Evolutionary conservation across 163 green algal genomes (phyloP), one percentile per base, ranked within the genome.

Genomic region (Picocystis sp.): DNA sequence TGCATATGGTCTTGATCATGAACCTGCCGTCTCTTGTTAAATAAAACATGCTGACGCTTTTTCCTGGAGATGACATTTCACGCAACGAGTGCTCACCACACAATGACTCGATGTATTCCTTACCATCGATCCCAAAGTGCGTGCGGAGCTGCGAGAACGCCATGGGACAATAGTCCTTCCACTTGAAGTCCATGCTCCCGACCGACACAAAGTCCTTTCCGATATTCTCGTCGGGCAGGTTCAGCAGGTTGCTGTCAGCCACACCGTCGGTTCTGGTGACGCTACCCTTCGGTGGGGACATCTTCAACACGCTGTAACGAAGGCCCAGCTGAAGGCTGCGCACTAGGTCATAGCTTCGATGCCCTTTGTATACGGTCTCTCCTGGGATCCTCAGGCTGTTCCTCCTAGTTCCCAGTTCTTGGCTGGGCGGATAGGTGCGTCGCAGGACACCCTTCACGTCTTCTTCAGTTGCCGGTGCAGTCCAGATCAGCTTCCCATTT

Each of bases 291-390:
- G 29, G 29, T 38, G 29, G 29, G 5, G 29, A 38, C 29, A 38
- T 38, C 29, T 38, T 38, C 29, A 38, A 38, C 29, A 38, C 29
- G 29, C 29, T 38, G 47, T 54, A 54, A 11, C 44, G 34, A 12
- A 93, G 79, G 25, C 87, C 86, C 47, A 94, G 66, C 78, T 97
- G 89, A 54, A 98, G 73, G 25, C 81, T 72, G 3, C 86, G 52
- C 89, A 97, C 94, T 25, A 98, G 71, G 53, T 93, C 79, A 57
- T 96, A 97, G 24, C 69, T 84, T 42, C 57, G 60, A 63, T 95
- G 83, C 0, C 77, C 84, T 60, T 92, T 88, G 58, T 78, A 89
- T 25, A 97, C 84, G 0, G 76, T 76, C 68, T 95, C 78, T 23
- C 24, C 51, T 13, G 24, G 51, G 15, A 57, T 38, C 5, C 29